phyloP scores from a whole-genome alignment of 768 basidiomycete species.

The Pleurotus salmoneostramineus region DNA sequence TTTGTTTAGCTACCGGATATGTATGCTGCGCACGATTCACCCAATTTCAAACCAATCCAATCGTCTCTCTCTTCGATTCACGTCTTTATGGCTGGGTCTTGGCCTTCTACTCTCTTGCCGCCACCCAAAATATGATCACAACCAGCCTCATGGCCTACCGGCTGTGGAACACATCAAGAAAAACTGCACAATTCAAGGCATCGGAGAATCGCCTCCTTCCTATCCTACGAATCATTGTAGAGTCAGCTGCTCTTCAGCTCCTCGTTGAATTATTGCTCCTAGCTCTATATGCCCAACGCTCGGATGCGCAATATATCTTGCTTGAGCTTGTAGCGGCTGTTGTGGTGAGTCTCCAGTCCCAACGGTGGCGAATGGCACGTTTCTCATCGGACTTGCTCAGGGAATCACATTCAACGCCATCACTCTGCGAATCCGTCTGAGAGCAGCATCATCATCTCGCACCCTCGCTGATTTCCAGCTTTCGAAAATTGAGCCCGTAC shows the following conservation, averaged over 20 bases:
- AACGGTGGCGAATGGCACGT: neutral
- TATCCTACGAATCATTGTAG: slow-evolving; percentile 13
- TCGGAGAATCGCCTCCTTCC: slow-evolving; percentile 8
- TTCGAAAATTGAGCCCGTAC: neutral
- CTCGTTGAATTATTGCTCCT: slow-evolving; percentile 15
- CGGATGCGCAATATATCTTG: slow-evolving; percentile 16
- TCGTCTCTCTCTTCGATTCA: slow-evolving; percentile 9
- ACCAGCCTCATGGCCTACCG: slow-evolving; percentile 16
- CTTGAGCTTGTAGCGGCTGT: slow-evolving; percentile 13
- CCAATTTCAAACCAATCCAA: slow-evolving; percentile 1
- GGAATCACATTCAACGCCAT: neutral
- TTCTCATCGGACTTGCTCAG: neutral
- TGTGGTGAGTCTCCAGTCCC: slow-evolving; percentile 8
- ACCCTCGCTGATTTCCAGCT: neutral
- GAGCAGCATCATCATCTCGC: neutral
- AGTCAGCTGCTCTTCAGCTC: slow-evolving; percentile 16
- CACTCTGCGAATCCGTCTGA: neutral
- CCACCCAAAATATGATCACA: slow-evolving; percentile 16
- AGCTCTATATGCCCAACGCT: slow-evolving; percentile 10
- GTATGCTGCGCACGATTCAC: slow-evolving; percentile 12
- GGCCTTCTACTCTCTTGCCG: slow-evolving; percentile 14
- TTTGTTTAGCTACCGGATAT: slow-evolving; percentile 12
- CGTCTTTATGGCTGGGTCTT: slow-evolving; percentile 15
- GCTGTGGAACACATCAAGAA: slow-evolving; percentile 11
- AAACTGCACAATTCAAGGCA: slow-evolving; percentile 8